Percentiles rank a stretch among this genome's conserved stretches.
These are phyloP conservation scores for Rhodotorula sp. DNA, from an alignment of 1,284 basidiomycete genomes.

Conservation along the genomic window DNA sequence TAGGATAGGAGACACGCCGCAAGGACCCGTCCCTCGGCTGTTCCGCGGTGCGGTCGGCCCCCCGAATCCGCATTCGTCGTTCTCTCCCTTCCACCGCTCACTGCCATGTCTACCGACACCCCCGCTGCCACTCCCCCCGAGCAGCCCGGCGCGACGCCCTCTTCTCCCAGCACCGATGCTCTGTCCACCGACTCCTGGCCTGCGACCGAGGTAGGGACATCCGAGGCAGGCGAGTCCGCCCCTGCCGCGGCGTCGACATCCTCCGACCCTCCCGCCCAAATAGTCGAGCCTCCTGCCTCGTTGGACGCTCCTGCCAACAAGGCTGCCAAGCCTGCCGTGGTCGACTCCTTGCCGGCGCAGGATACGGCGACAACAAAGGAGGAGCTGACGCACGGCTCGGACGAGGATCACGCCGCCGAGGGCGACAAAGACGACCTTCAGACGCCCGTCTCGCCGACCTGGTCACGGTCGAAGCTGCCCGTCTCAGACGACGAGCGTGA, in stretches of 20 bases:
- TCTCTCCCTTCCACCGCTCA: neutral
- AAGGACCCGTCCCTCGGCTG: neutral
- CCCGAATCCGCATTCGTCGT: neutral
- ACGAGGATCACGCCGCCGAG: no score
- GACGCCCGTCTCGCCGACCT: conserved; percentile 3
- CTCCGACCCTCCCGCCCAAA: neutral
- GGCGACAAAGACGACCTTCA: no score
- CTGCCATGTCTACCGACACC: neutral
- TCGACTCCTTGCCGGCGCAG: no score
- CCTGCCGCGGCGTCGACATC: neutral
- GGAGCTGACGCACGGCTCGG: neutral
- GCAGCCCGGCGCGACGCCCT: neutral
- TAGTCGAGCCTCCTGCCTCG: no score
- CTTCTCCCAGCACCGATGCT: neutral
- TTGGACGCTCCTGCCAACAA: no score
- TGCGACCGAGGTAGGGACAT: neutral
- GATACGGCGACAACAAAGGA: neutral
- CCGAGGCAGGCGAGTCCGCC: neutral
- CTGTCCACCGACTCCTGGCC: conserved; percentile 10
- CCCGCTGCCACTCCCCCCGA: neutral
- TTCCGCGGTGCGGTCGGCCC: neutral
- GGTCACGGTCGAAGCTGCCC: neutral
- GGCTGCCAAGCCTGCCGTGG: no score
- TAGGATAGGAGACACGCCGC: no score
- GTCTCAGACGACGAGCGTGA: conserved; percentile 4